Percentiles rank a stretch among this genome's conserved stretches.
Conservation (phyloP, 345 rosid genomes). For the Citrus sp. region DNA sequence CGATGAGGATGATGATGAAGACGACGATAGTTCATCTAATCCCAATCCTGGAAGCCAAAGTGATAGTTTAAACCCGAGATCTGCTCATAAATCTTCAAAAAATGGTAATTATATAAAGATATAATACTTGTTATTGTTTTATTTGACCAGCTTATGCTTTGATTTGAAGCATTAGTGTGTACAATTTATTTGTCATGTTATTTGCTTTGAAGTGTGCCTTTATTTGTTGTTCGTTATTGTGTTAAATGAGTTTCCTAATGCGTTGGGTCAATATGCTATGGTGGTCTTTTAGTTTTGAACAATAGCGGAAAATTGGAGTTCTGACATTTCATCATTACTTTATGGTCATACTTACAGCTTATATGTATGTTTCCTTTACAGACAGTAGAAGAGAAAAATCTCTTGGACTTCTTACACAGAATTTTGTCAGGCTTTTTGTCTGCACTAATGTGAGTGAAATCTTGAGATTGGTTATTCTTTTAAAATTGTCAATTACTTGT, state of each 20-base stretch:
- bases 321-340: not conserved
- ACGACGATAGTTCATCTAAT: slow-evolving; percentile 53
- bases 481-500: not conserved
- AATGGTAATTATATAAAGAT: slow-evolving; percentile 29
- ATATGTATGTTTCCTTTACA: slow-evolving; percentile 23
- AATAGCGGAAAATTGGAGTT: not conserved
- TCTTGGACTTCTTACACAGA: slow-evolving; percentile 79
- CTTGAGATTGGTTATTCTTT: not conserved
- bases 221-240: not conserved
- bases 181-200: not conserved
- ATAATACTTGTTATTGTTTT: not conserved
- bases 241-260: not conserved
- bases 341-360: not conserved
- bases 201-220: not conserved
- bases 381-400: slow-evolving; percentile 86
- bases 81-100: slow-evolving; percentile 46
- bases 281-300: not conserved
- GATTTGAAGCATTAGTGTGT: not conserved
- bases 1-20: slow-evolving; percentile 56
- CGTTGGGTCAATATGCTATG: not conserved
- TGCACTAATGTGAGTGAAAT: slow-evolving; percentile 61
- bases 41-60: slow-evolving; percentile 64
- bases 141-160: not conserved
- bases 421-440: slow-evolving; percentile 84
- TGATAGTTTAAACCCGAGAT: slow-evolving; percentile 39